Evolutionary conservation across 306 rosid genomes (phyloP), one percentile per base, ranked within the genome.

Genomic region (Malus asiatica): DNA sequence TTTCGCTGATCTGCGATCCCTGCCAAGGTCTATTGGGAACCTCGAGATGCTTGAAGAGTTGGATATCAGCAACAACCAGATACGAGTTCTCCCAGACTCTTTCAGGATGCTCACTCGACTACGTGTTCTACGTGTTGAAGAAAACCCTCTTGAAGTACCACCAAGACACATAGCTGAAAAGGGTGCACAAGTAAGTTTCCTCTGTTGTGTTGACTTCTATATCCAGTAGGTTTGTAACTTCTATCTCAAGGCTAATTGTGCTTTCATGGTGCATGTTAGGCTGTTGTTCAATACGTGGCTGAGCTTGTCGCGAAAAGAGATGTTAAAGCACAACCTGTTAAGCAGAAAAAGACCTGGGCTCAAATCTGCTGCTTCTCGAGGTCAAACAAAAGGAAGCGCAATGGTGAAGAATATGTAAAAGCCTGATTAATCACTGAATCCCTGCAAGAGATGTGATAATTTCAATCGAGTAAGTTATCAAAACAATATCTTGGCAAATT

Each of bases 111-210:
- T 93, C 58, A 87, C 88, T 12, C 79, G 68, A 63, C 79, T 93
- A 35, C 90, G 92, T 7, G 65, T 89, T 80, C 90, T 93, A 35
- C 87, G 89, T 25, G 93, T 82, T 14, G 97, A 88, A 73, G 93
- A 89, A 86, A 93, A 90, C 84, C 98, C 98, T 72, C 91, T 93
- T 63, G 97, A 93, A 86, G 85, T 89, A 80, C 98, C 98, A 29
- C 98, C 98, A 16, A 89, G 96, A 87, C 77, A 85, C 15, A 64
- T 89, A 70, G 92, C 87, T 64, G 93, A 86, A 66, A 86, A 78
- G 80, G 98, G 98, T 11, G 98, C 98, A 15, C 97, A 90, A 88
- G 98, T 93, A 86, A 63, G 57, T 64, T 58, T 15, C 64, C 30
- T 57, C 35, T 62, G 8, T 11, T 69, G 60, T 74, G 27, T 40